Base-by-base conservation (phyloP, 805 yeast genomes). In the Ogataea paraovalis region DNA sequence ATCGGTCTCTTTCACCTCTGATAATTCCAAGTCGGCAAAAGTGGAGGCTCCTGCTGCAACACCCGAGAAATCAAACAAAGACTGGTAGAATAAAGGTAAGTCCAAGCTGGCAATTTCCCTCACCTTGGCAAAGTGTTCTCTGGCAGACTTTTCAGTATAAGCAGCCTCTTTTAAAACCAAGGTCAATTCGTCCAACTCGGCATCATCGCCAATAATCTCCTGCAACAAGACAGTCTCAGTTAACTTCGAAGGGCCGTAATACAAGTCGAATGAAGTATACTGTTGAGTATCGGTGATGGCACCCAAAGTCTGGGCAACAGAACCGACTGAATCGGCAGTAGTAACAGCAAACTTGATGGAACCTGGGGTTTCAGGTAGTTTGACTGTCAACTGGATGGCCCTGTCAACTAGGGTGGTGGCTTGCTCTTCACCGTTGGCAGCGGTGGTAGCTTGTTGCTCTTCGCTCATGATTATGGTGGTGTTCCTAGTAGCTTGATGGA, bases 41-140 rank as follows among this genome's bases (percentile, higher is more conserved):
- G 73, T 74, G 7, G 82, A 71, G 30, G 72, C 68, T 41, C 90
- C 92, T 13, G 75, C 56, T 63, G 75, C 50, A 21, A 60, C 60
- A 40, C 72, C 68, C 16, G 63, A 61, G 44, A 66, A 58, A 37
- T 69, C 66, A 44, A 62, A 59, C 33, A 75, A 64, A 12, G 75
- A 66, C 28, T 70, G 69, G 30, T 74, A 67, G 32, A 76, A 77
- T 48, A 76, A 74, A 20, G 72, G 64, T 40, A 69, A 67, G 47
- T 75, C 76, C 53, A 83, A 69, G 3, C 80, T 83, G 38, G 78
- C 72, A 42, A 72, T 68, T 46, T 83, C 89, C 62, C 95, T 79
- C 42, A 82, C 76, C 49, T 78, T 78, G 43, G 69, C 62, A 38
- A 88, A 62, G 63, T 89, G 96, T 23, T 76, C 78, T 50, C 80